These are phyloP conservation scores for Blastocystis sp. DNA, from an alignment of 352 stramenopile genomes.

Conservation along the genomic window DNA sequence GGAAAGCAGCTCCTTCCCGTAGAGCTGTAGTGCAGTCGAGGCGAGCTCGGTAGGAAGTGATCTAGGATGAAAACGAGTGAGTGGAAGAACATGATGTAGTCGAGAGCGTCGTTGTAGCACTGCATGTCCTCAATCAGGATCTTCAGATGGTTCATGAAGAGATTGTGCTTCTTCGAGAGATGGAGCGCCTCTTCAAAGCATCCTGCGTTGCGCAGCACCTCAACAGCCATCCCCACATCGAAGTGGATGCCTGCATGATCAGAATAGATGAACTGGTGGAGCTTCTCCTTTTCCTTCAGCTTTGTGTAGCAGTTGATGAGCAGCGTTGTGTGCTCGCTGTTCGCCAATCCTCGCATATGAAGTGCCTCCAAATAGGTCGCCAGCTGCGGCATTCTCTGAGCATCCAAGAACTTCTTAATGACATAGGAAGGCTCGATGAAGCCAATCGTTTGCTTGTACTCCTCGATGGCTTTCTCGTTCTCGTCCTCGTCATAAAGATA, in stretches of 20 bases:
- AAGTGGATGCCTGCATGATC: slow-evolving; percentile 73
- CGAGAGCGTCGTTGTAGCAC: slow-evolving; percentile 77
- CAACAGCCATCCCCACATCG: slow-evolving; percentile 82
- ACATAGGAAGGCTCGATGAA: slow-evolving; percentile 94
- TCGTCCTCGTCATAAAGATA: slow-evolving; percentile 94
- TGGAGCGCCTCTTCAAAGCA: slow-evolving; percentile 80
- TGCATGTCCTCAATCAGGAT: slow-evolving; percentile 81
- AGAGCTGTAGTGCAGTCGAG: slow-evolving; percentile 70
- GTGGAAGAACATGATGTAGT: slow-evolving; percentile 72
- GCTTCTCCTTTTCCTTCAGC: slow-evolving; percentile 77
- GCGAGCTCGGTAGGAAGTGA: slow-evolving; percentile 12
- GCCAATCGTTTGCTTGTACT: slow-evolving; percentile 69
- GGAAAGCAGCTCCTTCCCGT: slow-evolving; percentile 79
- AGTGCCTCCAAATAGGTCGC: slow-evolving; percentile 91
- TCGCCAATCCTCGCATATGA: slow-evolving; percentile 74
- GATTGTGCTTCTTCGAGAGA: slow-evolving; percentile 75
- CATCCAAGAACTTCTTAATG: slow-evolving; percentile 92
- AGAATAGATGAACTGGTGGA: slow-evolving; percentile 82
- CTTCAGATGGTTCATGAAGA: slow-evolving; percentile 82
- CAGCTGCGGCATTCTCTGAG: slow-evolving; percentile 88
- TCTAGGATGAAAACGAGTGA: neutral
- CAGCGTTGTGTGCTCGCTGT: slow-evolving; percentile 82
- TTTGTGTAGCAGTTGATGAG: slow-evolving; percentile 89
- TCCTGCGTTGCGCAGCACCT: slow-evolving; percentile 78
- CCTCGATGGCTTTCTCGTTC: slow-evolving; percentile 85